Evolutionary conservation across 1,139 yeast genomes (phyloP).

Genomic region (Pneumocystis sp.): DNA sequence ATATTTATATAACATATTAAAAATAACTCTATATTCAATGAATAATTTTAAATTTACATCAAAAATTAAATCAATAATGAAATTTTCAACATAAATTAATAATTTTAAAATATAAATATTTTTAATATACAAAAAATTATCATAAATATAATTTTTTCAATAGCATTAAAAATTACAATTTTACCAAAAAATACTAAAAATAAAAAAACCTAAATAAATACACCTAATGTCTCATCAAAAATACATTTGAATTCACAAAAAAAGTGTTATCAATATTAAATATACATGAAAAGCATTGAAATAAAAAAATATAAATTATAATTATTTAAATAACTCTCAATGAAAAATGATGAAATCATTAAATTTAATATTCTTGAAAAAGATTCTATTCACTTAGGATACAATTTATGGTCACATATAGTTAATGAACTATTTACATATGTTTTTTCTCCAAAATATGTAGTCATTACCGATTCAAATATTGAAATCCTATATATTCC

Average conservation of each 20-base stretch:
- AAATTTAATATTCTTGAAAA: conserved; percentile 42
- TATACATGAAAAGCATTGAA: not conserved
- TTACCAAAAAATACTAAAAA: not conserved
- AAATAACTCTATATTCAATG: too few relatives aligned
- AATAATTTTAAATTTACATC: too few relatives aligned
- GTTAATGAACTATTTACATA: conserved; percentile 49
- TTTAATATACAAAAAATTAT: not conserved
- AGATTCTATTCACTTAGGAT: conserved; percentile 84
- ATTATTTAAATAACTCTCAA: not conserved
- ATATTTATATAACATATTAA: too few relatives aligned
- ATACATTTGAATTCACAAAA: not conserved
- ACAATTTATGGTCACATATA: conserved; percentile 61
- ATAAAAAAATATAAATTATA: not conserved
- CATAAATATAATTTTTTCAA: not conserved
- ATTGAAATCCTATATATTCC: conserved; percentile 30
- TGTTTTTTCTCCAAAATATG: conserved; percentile 78
- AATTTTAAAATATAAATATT: not conserved
- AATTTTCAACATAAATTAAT: too few relatives aligned
- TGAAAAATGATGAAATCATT: conserved; percentile 1
- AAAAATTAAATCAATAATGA: not conserved
- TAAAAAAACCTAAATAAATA: not conserved
- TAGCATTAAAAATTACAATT: not conserved
- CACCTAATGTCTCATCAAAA: not conserved
- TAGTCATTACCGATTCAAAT: conserved; percentile 74
- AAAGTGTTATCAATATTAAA: not conserved